Conservation (phyloP, 345 rosid genomes). For the Eucalyptus lansdowneana region DNA sequence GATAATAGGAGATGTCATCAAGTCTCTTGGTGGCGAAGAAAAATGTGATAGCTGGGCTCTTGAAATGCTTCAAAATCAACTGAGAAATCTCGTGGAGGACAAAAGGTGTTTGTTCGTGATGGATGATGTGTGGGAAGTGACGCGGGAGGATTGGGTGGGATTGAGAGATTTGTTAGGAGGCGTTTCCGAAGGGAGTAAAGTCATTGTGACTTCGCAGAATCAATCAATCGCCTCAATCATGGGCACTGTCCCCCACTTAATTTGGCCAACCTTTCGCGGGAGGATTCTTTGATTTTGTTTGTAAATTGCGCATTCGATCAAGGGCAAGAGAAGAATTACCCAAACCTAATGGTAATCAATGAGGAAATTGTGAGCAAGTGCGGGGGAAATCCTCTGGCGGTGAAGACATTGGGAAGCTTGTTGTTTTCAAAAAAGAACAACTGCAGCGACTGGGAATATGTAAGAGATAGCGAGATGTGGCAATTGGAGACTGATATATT, state of each 20-base stretch:
- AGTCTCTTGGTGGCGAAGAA: neutral
- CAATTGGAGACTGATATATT: neutral
- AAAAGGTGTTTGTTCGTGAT: neutral
- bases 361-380: conserved; percentile 16
- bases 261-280: neutral
- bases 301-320: conserved; percentile 1
- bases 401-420: conserved; percentile 2
- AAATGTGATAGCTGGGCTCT: neutral
- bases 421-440: neutral
- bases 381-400: conserved; percentile 12
- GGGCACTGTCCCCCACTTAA: neutral
- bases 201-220: neutral
- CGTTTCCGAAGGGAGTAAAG: neutral
- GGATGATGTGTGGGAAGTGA: conserved; percentile 2
- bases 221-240: neutral
- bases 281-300: conserved; percentile 8
- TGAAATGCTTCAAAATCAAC: neutral
- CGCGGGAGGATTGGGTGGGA: neutral
- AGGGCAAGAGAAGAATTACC: neutral
- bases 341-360: neutral
- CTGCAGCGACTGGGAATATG: neutral
- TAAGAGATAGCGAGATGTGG: conserved; percentile 13
- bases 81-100: neutral
- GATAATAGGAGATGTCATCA: neutral
- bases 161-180: neutral